Evolutionary conservation across 2,329 filamentous ascomycete species (phyloP), one percentile per base, ranked within the genome.

Genomic region (Beauveria asiatica): DNA sequence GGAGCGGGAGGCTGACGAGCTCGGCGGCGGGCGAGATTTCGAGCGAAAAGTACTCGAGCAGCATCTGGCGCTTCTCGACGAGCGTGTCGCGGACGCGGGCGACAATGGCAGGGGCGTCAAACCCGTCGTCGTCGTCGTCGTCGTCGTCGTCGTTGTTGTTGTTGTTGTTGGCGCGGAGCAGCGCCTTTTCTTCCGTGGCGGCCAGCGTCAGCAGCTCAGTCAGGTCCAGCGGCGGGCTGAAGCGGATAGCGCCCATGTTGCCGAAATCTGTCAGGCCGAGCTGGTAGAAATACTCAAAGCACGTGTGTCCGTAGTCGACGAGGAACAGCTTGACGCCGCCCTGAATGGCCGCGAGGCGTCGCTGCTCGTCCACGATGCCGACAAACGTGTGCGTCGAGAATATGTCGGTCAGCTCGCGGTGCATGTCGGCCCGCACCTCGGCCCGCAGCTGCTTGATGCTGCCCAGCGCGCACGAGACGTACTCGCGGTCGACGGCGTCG

Each of bases 271-370:
- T 96, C 41, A 99, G 81, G 0, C 92, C 93, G 21, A 97, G 76
- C 74, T 99, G 94, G 75, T 99, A 99, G 72, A 97, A 95, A 72
- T 93, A 95, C 67, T 97, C 93, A 63, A 86, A 89, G 71, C 85
- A 89, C 1, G 89, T 77, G 70, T 93, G 86, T 11, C 92, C 94
- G 69, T 99, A 99, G 73, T 99, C 94, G 57, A 99, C 81, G 23
- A 99, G 83, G 72, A 89, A 97, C 8, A 99, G 82, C 70, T 92
- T 96, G 9, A 97, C 88, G 16, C 93, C 94, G 41, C 90, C 87
- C 74, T 99, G 94, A 42, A 99, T 89, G 17, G 94, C 92, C n/a
- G 87, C 92, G 13, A 99, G 83, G 11, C 94, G 89, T 54, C 91
- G 87, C 45, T 82, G 83, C 68, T 93, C 89, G 69, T 99, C 94